Percentiles rank a stretch among this genome's conserved stretches.
phyloP scores from a whole-genome alignment of 2,329 filamentous ascomycete species.

The Fusarium hainanense region DNA sequence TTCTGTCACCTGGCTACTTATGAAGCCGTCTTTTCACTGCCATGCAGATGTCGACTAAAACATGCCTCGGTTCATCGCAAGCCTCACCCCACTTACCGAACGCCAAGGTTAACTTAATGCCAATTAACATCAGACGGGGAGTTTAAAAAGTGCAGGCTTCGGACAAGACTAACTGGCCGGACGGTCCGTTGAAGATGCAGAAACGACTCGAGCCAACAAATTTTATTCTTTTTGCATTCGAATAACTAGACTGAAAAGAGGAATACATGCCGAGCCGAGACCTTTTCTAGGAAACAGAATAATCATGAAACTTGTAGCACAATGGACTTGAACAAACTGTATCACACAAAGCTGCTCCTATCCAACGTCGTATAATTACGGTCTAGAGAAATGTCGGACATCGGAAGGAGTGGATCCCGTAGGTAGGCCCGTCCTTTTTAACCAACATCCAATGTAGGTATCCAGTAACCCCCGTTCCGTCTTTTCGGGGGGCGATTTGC shows the following conservation, averaged over 20 bases:
- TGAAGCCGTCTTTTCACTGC: neutral
- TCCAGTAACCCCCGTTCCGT: neutral
- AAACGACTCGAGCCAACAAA: neutral
- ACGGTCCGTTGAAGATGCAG: neutral
- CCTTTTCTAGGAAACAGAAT: neutral
- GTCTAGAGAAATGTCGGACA: conserved; percentile 1
- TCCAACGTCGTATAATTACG: neutral
- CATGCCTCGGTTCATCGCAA: conserved; percentile 35
- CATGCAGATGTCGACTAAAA: neutral
- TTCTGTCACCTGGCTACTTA: neutral
- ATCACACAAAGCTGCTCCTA: neutral
- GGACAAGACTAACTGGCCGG: neutral
- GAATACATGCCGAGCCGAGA: neutral
- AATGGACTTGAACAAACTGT: neutral
- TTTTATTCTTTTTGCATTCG: neutral
- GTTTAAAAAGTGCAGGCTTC: conserved; percentile 16
- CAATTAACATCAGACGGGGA: conserved; percentile 6
- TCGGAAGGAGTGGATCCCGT: conserved; percentile 1
- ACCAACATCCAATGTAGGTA: neutral
- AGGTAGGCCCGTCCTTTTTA: conserved; percentile 5
- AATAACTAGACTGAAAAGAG: neutral
- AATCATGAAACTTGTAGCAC: neutral
- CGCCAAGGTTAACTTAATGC: neutral
- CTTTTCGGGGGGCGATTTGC: conserved; percentile 18
- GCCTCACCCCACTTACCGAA: conserved; percentile 25